Conservation (phyloP, 23 red algal species). For the Gracilariopsis chorda region DNA sequence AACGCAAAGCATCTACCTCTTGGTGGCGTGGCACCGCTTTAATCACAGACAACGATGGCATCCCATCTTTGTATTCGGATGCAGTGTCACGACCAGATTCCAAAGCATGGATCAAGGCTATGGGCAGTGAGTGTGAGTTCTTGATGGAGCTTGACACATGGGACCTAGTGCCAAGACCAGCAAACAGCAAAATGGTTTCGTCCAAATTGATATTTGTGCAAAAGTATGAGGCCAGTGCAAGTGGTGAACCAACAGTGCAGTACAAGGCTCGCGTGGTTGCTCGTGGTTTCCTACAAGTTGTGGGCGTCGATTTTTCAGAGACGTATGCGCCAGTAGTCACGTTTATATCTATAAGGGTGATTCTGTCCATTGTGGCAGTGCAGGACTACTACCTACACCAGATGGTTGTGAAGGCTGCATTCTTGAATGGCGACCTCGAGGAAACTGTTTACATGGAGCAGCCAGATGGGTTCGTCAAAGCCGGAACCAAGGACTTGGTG, state of each 20-base stretch:
- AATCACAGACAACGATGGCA: neutral
- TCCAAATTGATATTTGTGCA: conserved; percentile 8
- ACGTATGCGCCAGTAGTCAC: conserved; percentile 8
- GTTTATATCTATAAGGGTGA: conserved; percentile 13
- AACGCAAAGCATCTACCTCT: neutral
- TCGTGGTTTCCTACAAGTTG: neutral
- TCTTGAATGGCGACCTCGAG: conserved; percentile 37
- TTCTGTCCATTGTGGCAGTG: neutral
- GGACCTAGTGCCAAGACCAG: neutral
- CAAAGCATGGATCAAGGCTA: conserved; percentile 1
- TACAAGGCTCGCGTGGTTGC: conserved; percentile 30
- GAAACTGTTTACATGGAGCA: conserved; percentile 43
- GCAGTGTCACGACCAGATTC: neutral
- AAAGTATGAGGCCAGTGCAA: neutral
- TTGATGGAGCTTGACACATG: conserved; percentile 41
- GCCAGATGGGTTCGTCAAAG: neutral
- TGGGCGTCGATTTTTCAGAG: conserved; percentile 11
- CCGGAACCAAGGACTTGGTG: neutral
- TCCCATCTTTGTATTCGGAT: neutral
- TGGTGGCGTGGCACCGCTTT: neutral
- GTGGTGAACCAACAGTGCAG: neutral
- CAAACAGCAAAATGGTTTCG: neutral
- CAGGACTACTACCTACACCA: neutral
- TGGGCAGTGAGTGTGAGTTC: neutral
- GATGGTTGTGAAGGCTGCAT: neutral